Conservation (phyloP, 2,329 filamentous ascomycete genomes). For the Talaromyces sp. region DNA sequence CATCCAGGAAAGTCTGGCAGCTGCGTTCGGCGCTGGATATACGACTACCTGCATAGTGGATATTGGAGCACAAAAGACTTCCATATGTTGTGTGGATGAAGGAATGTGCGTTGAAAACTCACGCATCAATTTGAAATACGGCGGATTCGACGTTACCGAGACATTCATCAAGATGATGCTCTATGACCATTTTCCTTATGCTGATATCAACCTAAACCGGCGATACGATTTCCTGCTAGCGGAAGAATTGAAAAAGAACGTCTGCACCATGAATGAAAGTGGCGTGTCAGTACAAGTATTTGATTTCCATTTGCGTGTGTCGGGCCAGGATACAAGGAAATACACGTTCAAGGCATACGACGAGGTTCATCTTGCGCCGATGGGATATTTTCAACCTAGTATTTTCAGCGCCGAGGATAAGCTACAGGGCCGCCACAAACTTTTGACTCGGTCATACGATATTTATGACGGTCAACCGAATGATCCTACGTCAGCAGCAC, state of each 20-base stretch:
- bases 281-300: conserved; percentile 84
- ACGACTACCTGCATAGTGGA: conserved; percentile 94
- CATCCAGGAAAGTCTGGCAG: conserved; percentile 92
- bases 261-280: conserved; percentile 85
- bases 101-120: conserved; percentile 94
- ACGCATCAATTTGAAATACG: conserved; percentile 89
- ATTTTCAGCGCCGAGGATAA: conserved; percentile 78
- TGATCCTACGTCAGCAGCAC: conserved; percentile 81
- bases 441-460: conserved; percentile 86
- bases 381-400: conserved; percentile 87
- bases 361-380: conserved; percentile 87
- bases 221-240: conserved; percentile 90
- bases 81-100: conserved; percentile 94
- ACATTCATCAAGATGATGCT: conserved; percentile 98
- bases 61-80: conserved; percentile 95
- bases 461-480: conserved; percentile 91
- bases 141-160: conserved; percentile 87
- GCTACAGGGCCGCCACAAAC: conserved; percentile 70
- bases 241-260: conserved; percentile 91
- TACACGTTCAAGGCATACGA: conserved; percentile 97
- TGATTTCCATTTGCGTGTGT: conserved; percentile 85
- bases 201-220: conserved; percentile 84
- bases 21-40: conserved; percentile 91
- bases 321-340: conserved; percentile 84
- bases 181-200: conserved; percentile 90